Conservation (phyloP, 1,284 basidiomycete genomes). For the Naganishia albida region DNA sequence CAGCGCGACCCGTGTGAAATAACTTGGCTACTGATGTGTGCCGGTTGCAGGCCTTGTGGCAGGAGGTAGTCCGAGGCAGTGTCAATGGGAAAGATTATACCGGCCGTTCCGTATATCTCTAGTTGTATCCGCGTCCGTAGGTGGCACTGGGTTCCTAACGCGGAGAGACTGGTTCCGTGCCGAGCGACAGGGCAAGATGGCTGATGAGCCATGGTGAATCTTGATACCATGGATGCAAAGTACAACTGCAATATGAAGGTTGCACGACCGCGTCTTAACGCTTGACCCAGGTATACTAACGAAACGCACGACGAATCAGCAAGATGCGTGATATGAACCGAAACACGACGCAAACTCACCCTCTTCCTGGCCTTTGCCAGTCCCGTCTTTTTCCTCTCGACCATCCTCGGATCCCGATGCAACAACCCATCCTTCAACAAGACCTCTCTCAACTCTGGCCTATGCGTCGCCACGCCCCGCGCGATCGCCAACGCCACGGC, state of each 20-base stretch:
- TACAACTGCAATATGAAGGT: slow-evolving; percentile 10
- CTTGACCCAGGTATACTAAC: slow-evolving; percentile 90
- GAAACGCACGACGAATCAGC: neutral
- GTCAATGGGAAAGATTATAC: slow-evolving; percentile 17
- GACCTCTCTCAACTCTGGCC: slow-evolving; percentile 65
- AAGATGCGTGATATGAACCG: slow-evolving; percentile 33
- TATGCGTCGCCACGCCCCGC: slow-evolving; percentile 73
- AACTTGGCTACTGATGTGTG: neutral
- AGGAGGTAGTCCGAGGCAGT: slow-evolving; percentile 15
- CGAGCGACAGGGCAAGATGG: too few relatives aligned
- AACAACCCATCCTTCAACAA: slow-evolving; percentile 78
- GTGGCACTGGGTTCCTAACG: neutral
- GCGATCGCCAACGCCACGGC: slow-evolving; percentile 82
- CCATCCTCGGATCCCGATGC: slow-evolving; percentile 91
- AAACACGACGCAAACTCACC: slow-evolving; percentile 59
- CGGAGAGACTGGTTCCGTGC: too few relatives aligned
- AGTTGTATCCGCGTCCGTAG: neutral
- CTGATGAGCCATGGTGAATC: too few relatives aligned
- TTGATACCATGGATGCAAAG: slow-evolving; percentile 17
- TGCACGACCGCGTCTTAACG: slow-evolving; percentile 61
- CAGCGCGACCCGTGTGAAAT: neutral
- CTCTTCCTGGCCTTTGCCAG: slow-evolving; percentile 86
- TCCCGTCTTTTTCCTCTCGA: slow-evolving; percentile 96
- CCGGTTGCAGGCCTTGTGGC: slow-evolving; percentile 23
- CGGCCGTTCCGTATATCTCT: slow-evolving; percentile 16